These are phyloP conservation scores for Phialocephala sp. DNA, from an alignment of 2,329 filamentous ascomycete genomes.

Conservation along the genomic window DNA sequence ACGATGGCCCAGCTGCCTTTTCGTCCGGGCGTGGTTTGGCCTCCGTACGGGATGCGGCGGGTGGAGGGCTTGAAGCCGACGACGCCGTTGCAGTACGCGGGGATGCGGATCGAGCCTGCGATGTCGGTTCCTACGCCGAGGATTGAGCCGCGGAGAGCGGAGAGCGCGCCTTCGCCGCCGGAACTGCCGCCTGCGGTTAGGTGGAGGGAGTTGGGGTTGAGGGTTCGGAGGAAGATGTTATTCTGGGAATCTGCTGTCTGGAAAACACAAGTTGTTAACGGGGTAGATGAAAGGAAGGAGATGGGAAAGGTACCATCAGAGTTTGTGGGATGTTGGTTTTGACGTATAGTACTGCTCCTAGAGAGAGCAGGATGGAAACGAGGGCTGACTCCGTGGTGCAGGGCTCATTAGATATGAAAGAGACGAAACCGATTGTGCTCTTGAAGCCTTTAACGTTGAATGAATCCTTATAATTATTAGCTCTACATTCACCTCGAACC, in stretches of 20 bases:
- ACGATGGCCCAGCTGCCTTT: slow-evolving; percentile 40
- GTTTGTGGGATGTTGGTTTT: slow-evolving; percentile 90
- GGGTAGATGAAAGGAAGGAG: not conserved
- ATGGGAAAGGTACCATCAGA: slow-evolving; percentile 34
- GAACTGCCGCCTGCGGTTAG: slow-evolving; percentile 91
- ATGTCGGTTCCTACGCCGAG: slow-evolving; percentile 35
- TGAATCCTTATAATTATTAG: slow-evolving; percentile 47
- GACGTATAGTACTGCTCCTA: slow-evolving; percentile 84
- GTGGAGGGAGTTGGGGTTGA: slow-evolving; percentile 77
- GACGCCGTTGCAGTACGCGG: slow-evolving; percentile 53
- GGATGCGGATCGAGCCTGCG: slow-evolving; percentile 34
- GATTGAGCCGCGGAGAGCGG: slow-evolving; percentile 31
- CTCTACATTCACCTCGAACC: not conserved
- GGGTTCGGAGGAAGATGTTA: slow-evolving; percentile 76
- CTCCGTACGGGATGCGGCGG: slow-evolving; percentile 29
- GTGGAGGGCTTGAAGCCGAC: slow-evolving; percentile 46
- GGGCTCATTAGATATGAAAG: slow-evolving; percentile 66
- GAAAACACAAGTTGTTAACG: no score
- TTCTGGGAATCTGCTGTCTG: slow-evolving; percentile 45
- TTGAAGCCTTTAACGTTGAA: slow-evolving; percentile 85
- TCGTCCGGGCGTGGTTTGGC: slow-evolving; percentile 20
- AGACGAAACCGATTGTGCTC: slow-evolving; percentile 77
- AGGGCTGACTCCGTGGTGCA: slow-evolving; percentile 69
- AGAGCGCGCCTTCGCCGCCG: slow-evolving; percentile 33
- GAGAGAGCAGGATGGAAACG: slow-evolving; percentile 77